Base-by-base conservation (phyloP, 1,284 basidiomycete genomes). In the Fomes fomentarius region DNA sequence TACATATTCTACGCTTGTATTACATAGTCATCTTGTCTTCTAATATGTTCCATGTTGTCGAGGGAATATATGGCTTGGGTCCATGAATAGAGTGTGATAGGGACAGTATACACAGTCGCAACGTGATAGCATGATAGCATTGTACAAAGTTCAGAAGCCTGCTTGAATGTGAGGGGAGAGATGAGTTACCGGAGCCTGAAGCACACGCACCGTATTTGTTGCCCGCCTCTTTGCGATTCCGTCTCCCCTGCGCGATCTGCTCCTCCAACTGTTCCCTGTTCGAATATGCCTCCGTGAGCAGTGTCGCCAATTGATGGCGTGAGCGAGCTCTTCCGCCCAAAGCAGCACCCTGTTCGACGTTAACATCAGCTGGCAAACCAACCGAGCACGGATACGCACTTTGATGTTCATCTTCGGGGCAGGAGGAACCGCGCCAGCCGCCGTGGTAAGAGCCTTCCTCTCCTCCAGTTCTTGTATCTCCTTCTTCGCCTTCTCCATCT, bases 171-270 rank as follows among this genome's bases (percentile, higher is more conserved):
- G 6, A 44, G 28, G 17, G n/a, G 9, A 7, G 10, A 9, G 15
- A 14, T 9, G 1, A 44, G 42, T 35, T 8, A 50, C 34, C 43
- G 14, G 9, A 14, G 2, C 10, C 17, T 22, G 10, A 12, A 28
- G n/a, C 12, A 14, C 12, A 58, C 80, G 56, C 58, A 87, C 90
- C 91, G 61, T 93, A 93, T 76, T 92, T 93, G 69, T 91, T 92
- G 8, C 91, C 90, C 0, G 91, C 89, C 66, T 93, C 91, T 66
- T 92, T 93, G 58, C 90, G 79, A 65, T 93, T 93, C 62, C 89
- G 77, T 56, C 84, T 79, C 1, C 87, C 90, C 67, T 89, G 82
- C 0, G 90, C 90, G 63, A 93, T 90, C 72, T 74, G 84, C 59
- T 92, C 90, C 66, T 93, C 91, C 60, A 93, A 63, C 0, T 80